These are phyloP conservation scores for Cenococcum geophilum DNA, from an alignment of 495 filamentous ascomycete species.

Conservation along the genomic window DNA sequence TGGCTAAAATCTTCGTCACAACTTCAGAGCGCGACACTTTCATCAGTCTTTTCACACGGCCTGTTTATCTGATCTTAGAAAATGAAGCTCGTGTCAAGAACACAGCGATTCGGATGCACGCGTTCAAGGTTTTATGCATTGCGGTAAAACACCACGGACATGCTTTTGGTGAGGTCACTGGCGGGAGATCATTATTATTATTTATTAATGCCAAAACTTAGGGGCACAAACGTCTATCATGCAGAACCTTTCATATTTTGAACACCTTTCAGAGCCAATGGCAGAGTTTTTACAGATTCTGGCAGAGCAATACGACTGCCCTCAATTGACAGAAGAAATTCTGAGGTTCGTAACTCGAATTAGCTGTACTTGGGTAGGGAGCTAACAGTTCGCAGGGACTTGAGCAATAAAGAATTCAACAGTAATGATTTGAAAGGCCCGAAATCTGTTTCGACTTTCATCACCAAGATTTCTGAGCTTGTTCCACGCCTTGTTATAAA, in stretches of 20 bases:
- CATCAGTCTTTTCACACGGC: conserved; percentile 84
- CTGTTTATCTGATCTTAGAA: conserved; percentile 88
- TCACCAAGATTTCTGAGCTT: conserved; percentile 92
- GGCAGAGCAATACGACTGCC: conserved; percentile 95
- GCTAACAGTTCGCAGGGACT: conserved; percentile 44
- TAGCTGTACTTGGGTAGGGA: conserved; percentile 41
- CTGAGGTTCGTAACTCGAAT: conserved; percentile 43
- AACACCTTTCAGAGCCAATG: conserved; percentile 97
- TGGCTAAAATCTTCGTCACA: conserved; percentile 86
- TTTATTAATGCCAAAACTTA: conserved; percentile 37
- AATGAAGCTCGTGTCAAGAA: conserved; percentile 90
- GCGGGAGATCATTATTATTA: background rate
- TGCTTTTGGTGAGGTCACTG: conserved; percentile 69
- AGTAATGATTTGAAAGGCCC: conserved; percentile 91
- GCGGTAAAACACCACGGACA: conserved; percentile 98
- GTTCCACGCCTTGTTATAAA: conserved; percentile 89
- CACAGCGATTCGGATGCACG: conserved; percentile 87
- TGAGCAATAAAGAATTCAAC: conserved; percentile 97
- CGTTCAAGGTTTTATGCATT: conserved; percentile 93
- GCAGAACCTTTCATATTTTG: conserved; percentile 95
- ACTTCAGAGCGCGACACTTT: conserved; percentile 97
- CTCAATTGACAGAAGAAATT: conserved; percentile 90
- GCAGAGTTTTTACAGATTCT: conserved; percentile 96
- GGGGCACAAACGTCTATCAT: conserved; percentile 97
- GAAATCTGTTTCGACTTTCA: conserved; percentile 96